These are phyloP conservation scores for Populus tomentosa DNA, from an alignment of 441 rosid genomes.

Conservation along the genomic window DNA sequence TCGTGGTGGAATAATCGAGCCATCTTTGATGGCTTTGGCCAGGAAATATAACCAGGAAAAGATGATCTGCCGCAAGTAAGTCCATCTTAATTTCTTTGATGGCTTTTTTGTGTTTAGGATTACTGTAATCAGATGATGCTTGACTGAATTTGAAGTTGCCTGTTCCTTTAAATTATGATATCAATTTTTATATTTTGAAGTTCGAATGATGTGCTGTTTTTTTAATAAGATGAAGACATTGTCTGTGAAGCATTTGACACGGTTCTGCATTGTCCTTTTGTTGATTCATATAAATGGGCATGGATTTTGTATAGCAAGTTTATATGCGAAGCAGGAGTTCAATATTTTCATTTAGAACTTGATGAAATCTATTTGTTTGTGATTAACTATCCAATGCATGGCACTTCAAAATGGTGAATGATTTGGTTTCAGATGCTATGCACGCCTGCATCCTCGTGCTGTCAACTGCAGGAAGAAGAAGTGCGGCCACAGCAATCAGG, in stretches of 20 bases:
- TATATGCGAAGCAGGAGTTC: background rate
- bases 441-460: conserved; percentile 62
- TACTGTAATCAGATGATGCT: background rate
- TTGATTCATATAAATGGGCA: background rate
- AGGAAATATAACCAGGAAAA: conserved; percentile 80
- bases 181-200: background rate
- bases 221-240: background rate
- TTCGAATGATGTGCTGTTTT: background rate
- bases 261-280: background rate
- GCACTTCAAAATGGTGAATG: background rate
- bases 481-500: conserved; percentile 73
- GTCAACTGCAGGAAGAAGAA: conserved; percentile 71
- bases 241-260: background rate
- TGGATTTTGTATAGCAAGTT: background rate
- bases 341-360: background rate
- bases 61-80: conserved; percentile 86
- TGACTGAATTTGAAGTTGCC: background rate
- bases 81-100: background rate
- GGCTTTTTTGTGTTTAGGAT: background rate
- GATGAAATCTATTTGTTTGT: background rate
- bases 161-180: background rate
- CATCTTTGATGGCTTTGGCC: conserved; percentile 81
- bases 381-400: background rate
- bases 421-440: conserved; percentile 44
- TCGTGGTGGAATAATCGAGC: conserved; percentile 88